Conservation (phyloP, 2,329 filamentous ascomycete species). For the Aspergillus novofumigatus region DNA sequence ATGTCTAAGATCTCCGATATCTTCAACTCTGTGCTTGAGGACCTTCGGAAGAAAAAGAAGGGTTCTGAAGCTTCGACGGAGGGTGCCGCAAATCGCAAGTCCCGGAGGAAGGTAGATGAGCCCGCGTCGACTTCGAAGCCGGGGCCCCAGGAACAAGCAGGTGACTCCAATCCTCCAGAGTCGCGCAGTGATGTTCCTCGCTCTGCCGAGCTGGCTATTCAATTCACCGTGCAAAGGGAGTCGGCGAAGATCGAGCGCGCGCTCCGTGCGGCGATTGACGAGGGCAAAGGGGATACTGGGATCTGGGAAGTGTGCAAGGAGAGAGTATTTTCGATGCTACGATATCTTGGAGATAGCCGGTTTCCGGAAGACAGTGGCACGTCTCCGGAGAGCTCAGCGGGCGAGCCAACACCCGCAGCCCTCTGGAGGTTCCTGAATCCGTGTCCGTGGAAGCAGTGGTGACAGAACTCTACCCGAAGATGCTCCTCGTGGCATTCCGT, state of each 20-base stretch:
- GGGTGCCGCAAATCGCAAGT: not conserved
- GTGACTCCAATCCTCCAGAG: conserved; percentile 4
- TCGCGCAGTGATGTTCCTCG: conserved; percentile 11
- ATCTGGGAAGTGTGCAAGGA: conserved; percentile 39
- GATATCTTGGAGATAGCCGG: conserved; percentile 15
- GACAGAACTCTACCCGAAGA: conserved; percentile 37
- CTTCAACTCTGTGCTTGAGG: conserved; percentile 21
- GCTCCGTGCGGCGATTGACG: conserved; percentile 24
- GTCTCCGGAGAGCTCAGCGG: not conserved
- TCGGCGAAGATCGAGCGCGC: conserved; percentile 27
- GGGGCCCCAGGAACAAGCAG: not conserved
- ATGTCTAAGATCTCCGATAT: conserved; percentile 23
- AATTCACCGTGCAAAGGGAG: conserved; percentile 28
- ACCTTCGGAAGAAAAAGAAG: conserved; percentile 8
- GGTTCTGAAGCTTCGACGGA: not conserved
- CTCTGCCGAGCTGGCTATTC: conserved; percentile 19
- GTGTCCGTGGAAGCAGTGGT: conserved; percentile 32
- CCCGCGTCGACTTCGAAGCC: not conserved
- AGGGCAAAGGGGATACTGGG: conserved; percentile 29
- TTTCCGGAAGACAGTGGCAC: not conserved
- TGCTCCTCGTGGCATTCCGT: conserved; percentile 38
- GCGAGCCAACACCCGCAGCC: conserved; percentile 1
- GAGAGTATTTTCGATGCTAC: conserved; percentile 38
- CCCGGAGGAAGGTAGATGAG: not conserved
- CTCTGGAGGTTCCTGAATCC: conserved; percentile 28